Evolutionary conservation across 805 yeast genomes (phyloP).

Genomic region (Yamadazyma laniorum): DNA sequence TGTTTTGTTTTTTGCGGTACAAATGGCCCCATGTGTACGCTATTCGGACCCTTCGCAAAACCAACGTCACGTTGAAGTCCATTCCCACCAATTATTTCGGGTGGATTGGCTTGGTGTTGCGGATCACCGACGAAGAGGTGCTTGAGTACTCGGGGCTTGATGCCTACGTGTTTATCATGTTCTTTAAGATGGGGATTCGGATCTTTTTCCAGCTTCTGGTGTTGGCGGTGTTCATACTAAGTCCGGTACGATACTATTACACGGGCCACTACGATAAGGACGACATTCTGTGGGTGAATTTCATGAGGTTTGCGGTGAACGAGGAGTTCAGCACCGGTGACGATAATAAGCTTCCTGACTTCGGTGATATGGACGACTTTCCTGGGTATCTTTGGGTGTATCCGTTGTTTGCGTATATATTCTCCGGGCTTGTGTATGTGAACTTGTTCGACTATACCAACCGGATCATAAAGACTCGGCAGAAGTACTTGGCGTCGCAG

Average conservation of each 20-base stretch:
- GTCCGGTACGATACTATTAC: constrained; percentile 39
- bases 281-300: constrained; percentile 19
- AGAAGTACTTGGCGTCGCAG: constrained; percentile 57
- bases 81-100: constrained; percentile 59
- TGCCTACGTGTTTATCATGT: constrained; percentile 57
- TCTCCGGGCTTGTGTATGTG: constrained; percentile 47
- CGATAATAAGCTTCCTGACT: neutral
- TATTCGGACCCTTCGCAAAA: constrained; percentile 49
- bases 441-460: constrained; percentile 48
- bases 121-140: constrained; percentile 71
- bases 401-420: constrained; percentile 54
- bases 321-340: neutral
- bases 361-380: constrained; percentile 29
- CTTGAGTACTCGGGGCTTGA: constrained; percentile 89
- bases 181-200: constrained; percentile 66
- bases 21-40: constrained; percentile 59
- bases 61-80: constrained; percentile 34
- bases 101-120: constrained; percentile 27
- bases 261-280: constrained; percentile 46
- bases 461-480: constrained; percentile 50
- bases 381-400: constrained; percentile 50
- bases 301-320: constrained; percentile 2
- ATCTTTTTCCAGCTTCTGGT: constrained; percentile 62
- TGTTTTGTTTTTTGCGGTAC: constrained; percentile 51
- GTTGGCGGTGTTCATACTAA: constrained; percentile 45